Evolutionary conservation across 1,284 basidiomycete genomes (phyloP).

Genomic region (Sporisorium exsertum): DNA sequence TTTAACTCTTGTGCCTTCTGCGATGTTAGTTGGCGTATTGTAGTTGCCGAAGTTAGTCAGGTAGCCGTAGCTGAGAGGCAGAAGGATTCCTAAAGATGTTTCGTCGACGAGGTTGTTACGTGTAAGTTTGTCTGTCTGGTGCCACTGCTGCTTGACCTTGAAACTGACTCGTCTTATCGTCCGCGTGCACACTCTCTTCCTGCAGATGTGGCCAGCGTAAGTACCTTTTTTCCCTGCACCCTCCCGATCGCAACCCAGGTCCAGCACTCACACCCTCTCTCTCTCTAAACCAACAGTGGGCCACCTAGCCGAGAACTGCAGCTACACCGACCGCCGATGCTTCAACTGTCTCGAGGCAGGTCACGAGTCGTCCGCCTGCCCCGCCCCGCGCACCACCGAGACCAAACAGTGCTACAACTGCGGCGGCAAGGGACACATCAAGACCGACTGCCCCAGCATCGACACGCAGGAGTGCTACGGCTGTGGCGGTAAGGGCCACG

Average conservation of each 20-base stretch:
- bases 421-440: slow-evolving; percentile 47
- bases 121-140: slow-evolving; percentile 13
- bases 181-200: not conserved
- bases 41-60: not conserved
- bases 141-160: not conserved
- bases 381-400: slow-evolving; percentile 40
- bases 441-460: slow-evolving; percentile 40
- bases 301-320: slow-evolving; percentile 56
- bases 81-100: slow-evolving; percentile 15
- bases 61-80: not conserved
- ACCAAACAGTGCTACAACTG: slow-evolving; percentile 58
- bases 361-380: slow-evolving; percentile 49
- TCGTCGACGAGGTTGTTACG: slow-evolving; percentile 41
- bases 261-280: not conserved
- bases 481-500: slow-evolving; percentile 30
- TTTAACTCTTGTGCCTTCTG: not conserved
- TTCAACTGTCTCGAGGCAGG: slow-evolving; percentile 54
- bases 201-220: slow-evolving; percentile 46
- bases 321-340: slow-evolving; percentile 48
- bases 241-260: too few relatives aligned
- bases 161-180: not conserved
- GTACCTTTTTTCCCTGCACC: slow-evolving; percentile 2
- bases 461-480: slow-evolving; percentile 22
- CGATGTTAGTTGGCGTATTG: not conserved
- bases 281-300: slow-evolving; percentile 40